Base-by-base conservation (phyloP, 108 stramenopile genomes). In the Pelagomonas calceolata region DNA sequence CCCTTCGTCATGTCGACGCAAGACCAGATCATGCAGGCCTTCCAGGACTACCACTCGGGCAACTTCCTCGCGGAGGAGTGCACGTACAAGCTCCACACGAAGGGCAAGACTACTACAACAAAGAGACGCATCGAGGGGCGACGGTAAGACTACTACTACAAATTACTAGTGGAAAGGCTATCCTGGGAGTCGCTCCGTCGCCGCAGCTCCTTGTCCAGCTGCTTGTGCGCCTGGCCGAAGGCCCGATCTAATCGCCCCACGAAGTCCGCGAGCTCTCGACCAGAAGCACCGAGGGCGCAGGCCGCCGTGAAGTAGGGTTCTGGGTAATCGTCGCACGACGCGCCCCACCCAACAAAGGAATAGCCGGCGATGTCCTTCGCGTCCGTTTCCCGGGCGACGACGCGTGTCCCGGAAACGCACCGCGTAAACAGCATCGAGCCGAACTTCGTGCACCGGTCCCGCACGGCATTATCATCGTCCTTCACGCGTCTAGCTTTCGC, bases 371-470 rank as follows among this genome's bases (percentile, higher is more conserved):
- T 73, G 21, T 10, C 12, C 39, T 74, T 73, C 1, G 34, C 30
- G 36, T 46, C 60, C 17, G 67, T 73, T 15, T 63, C 45, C n/a
- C n/a, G n/a, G 30, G 66, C 51, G n/a, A 85, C 83, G 35, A 86
- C 85, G 0, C 85, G 81, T 21, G 80, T 60, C 74, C 98, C 98
- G 36, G 92, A 93, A 12, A 99, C 94, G 73, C 95, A 94, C 4
- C 98, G 87, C 32, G 85, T 90, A 76, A 98, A 99, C 30, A 99
- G 83, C 95, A 98, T 97, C 34, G 95, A 88, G 36, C 98, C 98
- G 71, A 99, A 90, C 69, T 82, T 82, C 26, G 95, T 89, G 67
- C 88, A 80, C 29, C 81, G 74, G 39, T 80, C 80, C 37, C 31
- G 43, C 10, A 16, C 34, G 5, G 37, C 14, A 4, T 0, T 26